phyloP scores from a whole-genome alignment of 345 rosid species.

The Salix viminalis region DNA sequence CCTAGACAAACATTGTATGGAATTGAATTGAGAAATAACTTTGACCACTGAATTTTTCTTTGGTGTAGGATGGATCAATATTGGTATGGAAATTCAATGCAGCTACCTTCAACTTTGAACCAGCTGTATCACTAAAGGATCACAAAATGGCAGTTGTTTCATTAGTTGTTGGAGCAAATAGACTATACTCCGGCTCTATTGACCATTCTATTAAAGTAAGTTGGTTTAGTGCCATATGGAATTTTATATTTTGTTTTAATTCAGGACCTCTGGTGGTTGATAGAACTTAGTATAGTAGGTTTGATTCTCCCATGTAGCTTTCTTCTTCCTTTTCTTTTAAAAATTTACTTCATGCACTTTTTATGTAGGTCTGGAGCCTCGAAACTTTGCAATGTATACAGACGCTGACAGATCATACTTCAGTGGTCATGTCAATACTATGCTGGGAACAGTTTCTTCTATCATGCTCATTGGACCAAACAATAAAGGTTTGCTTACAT shows the following conservation, averaged over 20 bases:
- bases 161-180: conserved; percentile 81
- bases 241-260: neutral
- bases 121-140: conserved; percentile 67
- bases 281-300: neutral
- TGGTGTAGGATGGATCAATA: conserved; percentile 74
- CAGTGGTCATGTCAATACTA: conserved; percentile 91
- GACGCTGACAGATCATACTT: conserved; percentile 64
- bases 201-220: conserved; percentile 78
- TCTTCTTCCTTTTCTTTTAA: neutral
- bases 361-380: conserved; percentile 76
- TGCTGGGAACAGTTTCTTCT: conserved; percentile 99
- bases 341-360: neutral
- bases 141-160: conserved; percentile 78
- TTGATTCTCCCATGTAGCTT: neutral
- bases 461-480: conserved; percentile 90
- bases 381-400: conserved; percentile 89
- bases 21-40: neutral
- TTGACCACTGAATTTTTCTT: neutral
- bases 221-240: conserved; percentile 2
- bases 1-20: neutral
- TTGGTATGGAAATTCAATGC: conserved; percentile 85
- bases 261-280: neutral
- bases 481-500: conserved; percentile 57
- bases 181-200: conserved; percentile 95
- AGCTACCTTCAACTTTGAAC: conserved; percentile 65